Percentiles rank a stretch among this genome's conserved stretches.
These are phyloP conservation scores for Chalciporus pseudorubinellus DNA, from an alignment of 768 basidiomycete genomes.

Conservation along the genomic window DNA sequence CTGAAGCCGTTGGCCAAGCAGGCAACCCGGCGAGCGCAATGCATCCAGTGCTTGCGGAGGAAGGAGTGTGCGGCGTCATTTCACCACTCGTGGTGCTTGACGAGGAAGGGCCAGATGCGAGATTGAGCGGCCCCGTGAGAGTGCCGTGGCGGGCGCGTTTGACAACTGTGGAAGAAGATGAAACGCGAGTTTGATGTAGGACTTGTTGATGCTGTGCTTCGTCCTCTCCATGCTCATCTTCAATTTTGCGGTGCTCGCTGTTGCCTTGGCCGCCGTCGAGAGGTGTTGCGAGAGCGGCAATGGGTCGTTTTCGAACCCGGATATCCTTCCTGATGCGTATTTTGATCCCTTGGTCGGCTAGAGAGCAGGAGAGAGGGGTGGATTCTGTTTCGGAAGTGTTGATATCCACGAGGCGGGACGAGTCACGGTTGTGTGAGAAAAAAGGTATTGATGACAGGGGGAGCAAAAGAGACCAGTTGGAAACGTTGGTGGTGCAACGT, in stretches of 20 bases:
- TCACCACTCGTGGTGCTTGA: conserved; percentile 11
- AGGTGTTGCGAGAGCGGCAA: conserved; percentile 32
- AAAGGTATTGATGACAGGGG: not conserved
- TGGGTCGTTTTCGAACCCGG: conserved; percentile 71
- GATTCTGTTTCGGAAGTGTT: conserved; percentile 53
- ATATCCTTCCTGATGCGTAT: conserved; percentile 93
- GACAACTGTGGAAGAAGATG: not conserved
- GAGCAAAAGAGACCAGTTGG: not conserved
- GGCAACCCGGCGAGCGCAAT: conserved; percentile 29
- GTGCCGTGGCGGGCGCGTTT: conserved; percentile 33
- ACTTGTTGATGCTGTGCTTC: conserved; percentile 13
- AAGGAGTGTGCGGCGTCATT: conserved; percentile 20
- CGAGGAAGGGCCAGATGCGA: conserved; percentile 18
- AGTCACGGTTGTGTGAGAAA: conserved; percentile 7
- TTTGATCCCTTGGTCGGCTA: conserved; percentile 96
- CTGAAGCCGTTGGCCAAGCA: conserved; percentile 32
- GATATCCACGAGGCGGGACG: conserved; percentile 1
- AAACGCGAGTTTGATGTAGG: not conserved
- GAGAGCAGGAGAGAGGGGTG: conserved; percentile 81
- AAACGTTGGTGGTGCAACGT: conserved; percentile 8
- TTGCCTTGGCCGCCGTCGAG: conserved; percentile 15
- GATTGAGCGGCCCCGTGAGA: conserved; percentile 20
- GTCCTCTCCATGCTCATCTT: conserved; percentile 31
- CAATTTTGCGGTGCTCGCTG: conserved; percentile 18
- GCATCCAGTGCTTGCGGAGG: conserved; percentile 16